Evolutionary conservation across 1,139 yeast species (phyloP), one percentile per base, ranked within the genome.

Genomic region (Yamadazyma triangularis): DNA sequence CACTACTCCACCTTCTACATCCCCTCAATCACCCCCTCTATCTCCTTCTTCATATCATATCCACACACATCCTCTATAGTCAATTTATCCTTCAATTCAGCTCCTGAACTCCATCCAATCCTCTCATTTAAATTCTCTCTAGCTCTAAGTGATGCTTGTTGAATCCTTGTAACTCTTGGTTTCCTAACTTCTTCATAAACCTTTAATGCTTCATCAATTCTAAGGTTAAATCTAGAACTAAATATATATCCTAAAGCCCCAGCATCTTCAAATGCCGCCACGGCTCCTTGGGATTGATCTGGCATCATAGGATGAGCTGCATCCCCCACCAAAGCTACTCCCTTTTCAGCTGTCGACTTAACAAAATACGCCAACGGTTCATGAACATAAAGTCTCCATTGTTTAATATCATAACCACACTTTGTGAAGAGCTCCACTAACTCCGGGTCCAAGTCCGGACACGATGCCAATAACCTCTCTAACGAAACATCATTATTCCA

Each of bases 221-320:
- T 28, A 16, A 51, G 36, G 26, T 41, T 38, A 34, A 48, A 53
- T 26, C 43, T 47, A 12, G 38, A 29, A 9, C 38, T 35, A 15
- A 40, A 40, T 13, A 40, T 37, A 15, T 39, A 40, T 10, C 44
- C 40, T 24, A 51, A 40, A 11, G 50, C 50, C 9, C 54, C 56
- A 5, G 52, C 45, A 35, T 53, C 58, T 39, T 53, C 70, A 31
- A 63, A 49, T 1, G 69, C 68, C 39, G 59, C 62, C 3, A 62
- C 63, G 9, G 69, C 69, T 12, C 70, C 70, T 30, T 58, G 60
- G 7, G 66, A 63, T 30, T 62, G 48, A 41, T 62, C 63, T 4
- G 70, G 68, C 40, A 63, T 45, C 37, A 63, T 63, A 4, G 69
- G 59, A 40, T 63, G 70, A 15, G 60, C 57, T 2, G 65, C 56